These are phyloP conservation scores for Diaporthe citrichinensis DNA, from an alignment of 2,329 filamentous ascomycete species.

Conservation along the genomic window DNA sequence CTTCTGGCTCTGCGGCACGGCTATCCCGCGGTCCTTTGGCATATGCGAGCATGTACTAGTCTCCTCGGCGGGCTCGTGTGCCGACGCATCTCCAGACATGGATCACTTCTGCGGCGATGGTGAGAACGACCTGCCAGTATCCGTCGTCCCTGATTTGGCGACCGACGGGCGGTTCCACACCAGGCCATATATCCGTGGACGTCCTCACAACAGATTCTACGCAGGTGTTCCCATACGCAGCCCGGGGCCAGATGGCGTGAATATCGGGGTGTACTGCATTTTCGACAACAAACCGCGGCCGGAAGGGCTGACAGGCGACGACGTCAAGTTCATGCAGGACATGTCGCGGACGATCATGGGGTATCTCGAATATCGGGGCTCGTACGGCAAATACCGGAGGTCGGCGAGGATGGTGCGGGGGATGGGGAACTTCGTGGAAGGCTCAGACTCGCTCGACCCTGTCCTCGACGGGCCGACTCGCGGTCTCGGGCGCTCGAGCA, in stretches of 20 bases:
- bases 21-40: constrained; percentile 48
- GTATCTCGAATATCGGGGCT: constrained; percentile 52
- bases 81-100: neutral
- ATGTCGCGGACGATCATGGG: constrained; percentile 52
- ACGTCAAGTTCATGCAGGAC: constrained; percentile 46
- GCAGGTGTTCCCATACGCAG: constrained; percentile 58
- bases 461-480: neutral
- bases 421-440: constrained; percentile 54
- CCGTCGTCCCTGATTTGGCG: constrained; percentile 52
- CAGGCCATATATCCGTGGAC: constrained; percentile 46
- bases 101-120: neutral
- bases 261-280: constrained; percentile 59
- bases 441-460: constrained; percentile 36
- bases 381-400: constrained; percentile 47
- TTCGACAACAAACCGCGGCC: constrained; percentile 49
- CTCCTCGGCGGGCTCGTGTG: neutral
- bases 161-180: constrained; percentile 49
- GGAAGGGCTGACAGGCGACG: constrained; percentile 46
- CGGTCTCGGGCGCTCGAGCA: constrained; percentile 25
- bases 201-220: constrained; percentile 53
- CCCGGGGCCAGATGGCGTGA: constrained; percentile 51
- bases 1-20: constrained; percentile 49
- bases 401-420: constrained; percentile 56
- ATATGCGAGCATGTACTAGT: constrained; percentile 51
- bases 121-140: constrained; percentile 48